Conservation (phyloP, 306 rosid species). For the Cicer arietinum region DNA sequence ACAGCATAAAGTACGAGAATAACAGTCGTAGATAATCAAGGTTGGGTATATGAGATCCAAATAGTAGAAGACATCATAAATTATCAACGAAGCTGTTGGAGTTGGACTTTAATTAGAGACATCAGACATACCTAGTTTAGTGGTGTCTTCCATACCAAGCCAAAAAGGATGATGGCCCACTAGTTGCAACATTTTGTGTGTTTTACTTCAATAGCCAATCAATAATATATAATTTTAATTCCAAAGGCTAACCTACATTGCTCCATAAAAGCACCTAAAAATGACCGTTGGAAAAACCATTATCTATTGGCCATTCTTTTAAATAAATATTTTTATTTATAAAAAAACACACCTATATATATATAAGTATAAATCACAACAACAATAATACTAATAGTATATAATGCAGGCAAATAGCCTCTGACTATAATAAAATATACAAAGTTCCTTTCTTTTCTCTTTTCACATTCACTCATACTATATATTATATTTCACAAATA, state of each 20-base stretch:
- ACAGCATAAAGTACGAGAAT: no score
- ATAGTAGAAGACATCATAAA: no score
- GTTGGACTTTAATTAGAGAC: no score
- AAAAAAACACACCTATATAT: not conserved
- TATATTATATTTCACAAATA: conserved; percentile 19
- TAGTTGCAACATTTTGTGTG: no score
- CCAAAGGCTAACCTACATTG: conserved; percentile 12
- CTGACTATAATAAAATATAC: conserved; percentile 45
- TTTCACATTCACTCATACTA: conserved; percentile 7
- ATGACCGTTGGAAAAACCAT: conserved; percentile 63
- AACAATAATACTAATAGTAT: not conserved
- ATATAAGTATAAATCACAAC: not conserved
- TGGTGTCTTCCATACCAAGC: no score
- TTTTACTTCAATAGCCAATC: no score
- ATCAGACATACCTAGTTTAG: no score
- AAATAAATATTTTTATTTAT: not conserved
- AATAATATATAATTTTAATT: no score
- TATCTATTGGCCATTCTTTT: not conserved
- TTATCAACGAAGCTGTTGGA: no score
- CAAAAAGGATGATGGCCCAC: no score
- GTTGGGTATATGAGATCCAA: no score
- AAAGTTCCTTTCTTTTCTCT: conserved; percentile 14
- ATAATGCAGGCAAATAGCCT: conserved; percentile 2
- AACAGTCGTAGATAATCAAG: no score
- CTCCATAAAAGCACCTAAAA: conserved; percentile 36